These are phyloP conservation scores for Lithospermum erythrorhizon DNA, from an alignment of 257 asterid genomes.

Conservation along the genomic window DNA sequence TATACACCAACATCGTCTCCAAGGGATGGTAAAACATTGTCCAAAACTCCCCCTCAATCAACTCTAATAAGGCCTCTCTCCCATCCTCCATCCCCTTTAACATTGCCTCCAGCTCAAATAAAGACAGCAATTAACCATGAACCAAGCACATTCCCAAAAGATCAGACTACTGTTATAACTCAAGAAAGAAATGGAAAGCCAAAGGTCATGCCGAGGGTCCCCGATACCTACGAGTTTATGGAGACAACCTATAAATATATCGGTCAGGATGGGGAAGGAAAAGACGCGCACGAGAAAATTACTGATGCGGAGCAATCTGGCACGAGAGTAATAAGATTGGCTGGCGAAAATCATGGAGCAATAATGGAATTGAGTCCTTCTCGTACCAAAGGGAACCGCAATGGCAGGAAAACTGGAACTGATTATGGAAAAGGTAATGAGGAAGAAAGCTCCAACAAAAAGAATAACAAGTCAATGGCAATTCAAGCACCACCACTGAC, in stretches of 20 bases:
- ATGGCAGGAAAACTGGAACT: constrained; percentile 16
- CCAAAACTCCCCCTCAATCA: constrained; percentile 24
- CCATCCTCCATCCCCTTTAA: constrained; percentile 45
- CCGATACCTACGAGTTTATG: neutral
- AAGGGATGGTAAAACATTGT: constrained; percentile 20
- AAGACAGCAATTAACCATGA: constrained; percentile 16
- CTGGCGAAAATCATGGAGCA: constrained; percentile 81
- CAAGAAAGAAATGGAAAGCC: constrained; percentile 9
- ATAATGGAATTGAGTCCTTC: constrained; percentile 42
- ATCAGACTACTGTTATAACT: constrained; percentile 16
- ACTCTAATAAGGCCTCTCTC: constrained; percentile 19
- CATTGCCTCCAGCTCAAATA: constrained; percentile 23
- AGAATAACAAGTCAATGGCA: constrained; percentile 11
- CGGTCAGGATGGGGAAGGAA: constrained; percentile 9
- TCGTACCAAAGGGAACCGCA: constrained; percentile 19
- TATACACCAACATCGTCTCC: constrained; percentile 22
- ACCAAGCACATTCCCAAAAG: constrained; percentile 16
- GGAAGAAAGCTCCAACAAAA: constrained; percentile 19
- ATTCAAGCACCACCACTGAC: constrained; percentile 23
- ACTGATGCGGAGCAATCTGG: constrained; percentile 29
- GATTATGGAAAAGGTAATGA: constrained; percentile 5
- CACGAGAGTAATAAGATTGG: constrained; percentile 42
- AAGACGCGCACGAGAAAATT: constrained; percentile 16
- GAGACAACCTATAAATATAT: neutral
- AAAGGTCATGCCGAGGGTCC: constrained; percentile 6